Evolutionary conservation across 2,329 filamentous ascomycete genomes (phyloP), one percentile per base, ranked within the genome.

Genomic region (Botrytis squamosa): DNA sequence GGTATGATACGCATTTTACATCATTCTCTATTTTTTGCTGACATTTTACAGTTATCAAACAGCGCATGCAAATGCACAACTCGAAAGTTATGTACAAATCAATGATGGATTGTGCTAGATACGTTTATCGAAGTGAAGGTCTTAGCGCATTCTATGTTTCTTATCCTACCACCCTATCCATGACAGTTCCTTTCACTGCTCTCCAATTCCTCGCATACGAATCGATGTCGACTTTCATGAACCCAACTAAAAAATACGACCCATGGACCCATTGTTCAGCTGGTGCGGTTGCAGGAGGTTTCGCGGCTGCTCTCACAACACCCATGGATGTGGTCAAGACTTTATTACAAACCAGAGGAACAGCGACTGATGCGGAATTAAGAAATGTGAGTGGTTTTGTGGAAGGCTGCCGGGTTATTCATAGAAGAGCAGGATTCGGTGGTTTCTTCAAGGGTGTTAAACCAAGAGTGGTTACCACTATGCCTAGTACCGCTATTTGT

Each of bases 401-500:
- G 73, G 73, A 80, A 44, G 76, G 80, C 20, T 76, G 74, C 14
- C 77, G 75, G 68, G 71, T 82, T 63, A 73, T 82, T 62, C 76
- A 94, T 82, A 88, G 89, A 79, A 90, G 95, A 80, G 95, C 97
- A 81, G 96, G 96, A 52, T 87, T 92, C 80, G 86, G 86, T 73
- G 96, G 96, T 5, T 99, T 98, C 84, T 95, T 98, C 85, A 95
- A 97, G 81, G 96, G 96, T 62, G 89, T 98, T 81, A 91, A 93
- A 79, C 96, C 96, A 65, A 88, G 96, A 80, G 92, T 99, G 66
- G 91, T 99, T 76, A 98, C 95, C 18, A 97, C 96, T 1, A 98
- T 98, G 92, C 96, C 96, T 33, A 98, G 95, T 84, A 99, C 96
- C 49, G 96, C 96, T n/a, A 99, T 99, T 81, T 99, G 96, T 87